Evolutionary conservation across 176 grass and related monocot genomes (phyloP).

Genomic region (Triticum monococcum): DNA sequence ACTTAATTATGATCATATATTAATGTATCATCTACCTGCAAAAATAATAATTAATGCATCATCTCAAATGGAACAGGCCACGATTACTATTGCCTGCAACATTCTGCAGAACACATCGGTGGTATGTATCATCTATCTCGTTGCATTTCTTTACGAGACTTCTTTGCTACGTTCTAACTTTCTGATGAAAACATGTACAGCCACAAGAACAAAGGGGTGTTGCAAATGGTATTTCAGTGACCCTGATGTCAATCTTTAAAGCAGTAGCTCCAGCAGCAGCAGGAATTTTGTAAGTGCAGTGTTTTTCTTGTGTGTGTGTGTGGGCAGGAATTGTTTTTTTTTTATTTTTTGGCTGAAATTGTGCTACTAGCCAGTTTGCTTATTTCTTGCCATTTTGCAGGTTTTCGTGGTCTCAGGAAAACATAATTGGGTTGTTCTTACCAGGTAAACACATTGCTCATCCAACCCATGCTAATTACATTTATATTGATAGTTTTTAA

Average conservation of each 20-base stretch:
- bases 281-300: too few relatives aligned
- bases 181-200: too few relatives aligned
- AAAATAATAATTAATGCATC: background rate
- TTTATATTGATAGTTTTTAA: background rate
- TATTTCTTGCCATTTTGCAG: background rate
- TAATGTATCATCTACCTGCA: background rate
- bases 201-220: too few relatives aligned
- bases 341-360: background rate
- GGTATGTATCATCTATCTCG: slow-evolving; percentile 1
- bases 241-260: too few relatives aligned
- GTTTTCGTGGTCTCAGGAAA: too few relatives aligned
- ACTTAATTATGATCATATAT: background rate
- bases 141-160: background rate
- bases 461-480: too few relatives aligned
- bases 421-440: too few relatives aligned
- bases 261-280: too few relatives aligned
- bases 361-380: background rate
- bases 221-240: too few relatives aligned
- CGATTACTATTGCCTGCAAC: slow-evolving; percentile 53
- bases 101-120: slow-evolving; percentile 59
- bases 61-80: slow-evolving; percentile 44
- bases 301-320: background rate
- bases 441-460: too few relatives aligned
- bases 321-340: background rate
- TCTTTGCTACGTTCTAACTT: background rate